Conservation (phyloP, 2,329 filamentous ascomycete genomes). For the Trichoderma aggressivum region DNA sequence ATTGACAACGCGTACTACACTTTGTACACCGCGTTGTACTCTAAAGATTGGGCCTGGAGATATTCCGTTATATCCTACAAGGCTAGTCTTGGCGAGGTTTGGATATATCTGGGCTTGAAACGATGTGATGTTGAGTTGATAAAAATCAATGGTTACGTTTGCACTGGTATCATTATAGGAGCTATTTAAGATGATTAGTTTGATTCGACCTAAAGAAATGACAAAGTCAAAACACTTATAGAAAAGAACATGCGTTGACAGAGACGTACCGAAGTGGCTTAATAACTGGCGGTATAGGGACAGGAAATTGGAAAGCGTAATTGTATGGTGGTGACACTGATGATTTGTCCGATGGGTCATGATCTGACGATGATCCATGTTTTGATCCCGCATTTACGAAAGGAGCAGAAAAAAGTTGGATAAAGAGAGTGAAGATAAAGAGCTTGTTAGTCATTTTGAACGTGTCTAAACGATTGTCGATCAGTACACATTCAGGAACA, state of each 20-base stretch:
- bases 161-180: background rate
- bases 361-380: background rate
- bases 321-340: background rate
- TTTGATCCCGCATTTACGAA: background rate
- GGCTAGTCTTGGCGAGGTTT: background rate
- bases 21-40: background rate
- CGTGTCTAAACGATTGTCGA: background rate
- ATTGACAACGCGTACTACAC: background rate
- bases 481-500: background rate
- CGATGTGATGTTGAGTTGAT: background rate
- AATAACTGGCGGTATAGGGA: background rate
- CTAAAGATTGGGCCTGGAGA: background rate
- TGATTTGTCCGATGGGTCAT: background rate
- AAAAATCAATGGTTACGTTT: background rate
- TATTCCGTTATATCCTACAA: background rate
- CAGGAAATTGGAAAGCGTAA: background rate
- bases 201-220: background rate
- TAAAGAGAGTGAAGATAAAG: background rate
- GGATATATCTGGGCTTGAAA: background rate
- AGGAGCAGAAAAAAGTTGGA: background rate
- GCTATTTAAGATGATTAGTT: background rate
- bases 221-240: too few relatives aligned
- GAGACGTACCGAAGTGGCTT: background rate
- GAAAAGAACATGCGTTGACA: background rate
- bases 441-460: background rate